A percentile compares a stretch with the other conserved stretches of the same genome.
These are phyloP conservation scores for Plasmopara halstedii DNA, from an alignment of 352 stramenopile genomes.

Conservation along the genomic window DNA sequence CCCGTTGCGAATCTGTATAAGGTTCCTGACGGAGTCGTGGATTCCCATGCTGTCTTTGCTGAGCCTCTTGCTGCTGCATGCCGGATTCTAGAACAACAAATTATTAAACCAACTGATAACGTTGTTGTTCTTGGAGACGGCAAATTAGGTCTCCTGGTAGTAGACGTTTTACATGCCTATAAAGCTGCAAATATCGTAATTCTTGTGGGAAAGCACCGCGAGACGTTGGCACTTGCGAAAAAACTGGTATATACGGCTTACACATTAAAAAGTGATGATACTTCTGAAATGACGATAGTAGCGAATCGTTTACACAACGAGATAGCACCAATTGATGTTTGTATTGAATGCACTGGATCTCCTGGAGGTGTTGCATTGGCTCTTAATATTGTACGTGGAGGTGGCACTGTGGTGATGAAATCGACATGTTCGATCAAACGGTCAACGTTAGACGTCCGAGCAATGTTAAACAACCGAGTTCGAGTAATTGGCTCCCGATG, in stretches of 20 bases:
- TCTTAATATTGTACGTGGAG: conserved; percentile 27
- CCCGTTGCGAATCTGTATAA: conserved; percentile 73
- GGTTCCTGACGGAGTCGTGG: conserved; percentile 60
- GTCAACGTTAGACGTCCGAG: conserved; percentile 21
- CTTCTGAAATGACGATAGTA: conserved; percentile 15
- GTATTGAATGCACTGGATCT: conserved; percentile 57
- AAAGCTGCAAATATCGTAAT: conserved; percentile 25
- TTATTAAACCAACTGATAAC: conserved; percentile 43
- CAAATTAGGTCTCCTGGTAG: conserved; percentile 83
- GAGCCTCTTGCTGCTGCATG: conserved; percentile 85
- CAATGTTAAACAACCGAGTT: conserved; percentile 35
- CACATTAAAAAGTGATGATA: conserved; percentile 14
- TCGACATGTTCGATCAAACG: conserved; percentile 35
- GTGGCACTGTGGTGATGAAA: conserved; percentile 42
- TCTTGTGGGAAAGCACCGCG: conserved; percentile 51
- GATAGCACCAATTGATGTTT: conserved; percentile 42
- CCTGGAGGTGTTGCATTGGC: conserved; percentile 33
- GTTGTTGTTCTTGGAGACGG: conserved; percentile 85
- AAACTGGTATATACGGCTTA: conserved; percentile 32
- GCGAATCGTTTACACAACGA: conserved; percentile 15
- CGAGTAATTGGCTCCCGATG: conserved; percentile 57
- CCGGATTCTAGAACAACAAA: conserved; percentile 75
- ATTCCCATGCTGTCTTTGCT: conserved; percentile 72
- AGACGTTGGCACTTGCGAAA: conserved; percentile 48
- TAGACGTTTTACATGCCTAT: conserved; percentile 58